These are phyloP conservation scores for Blastomyces percursus DNA, from an alignment of 2,329 filamentous ascomycete genomes.

Conservation along the genomic window DNA sequence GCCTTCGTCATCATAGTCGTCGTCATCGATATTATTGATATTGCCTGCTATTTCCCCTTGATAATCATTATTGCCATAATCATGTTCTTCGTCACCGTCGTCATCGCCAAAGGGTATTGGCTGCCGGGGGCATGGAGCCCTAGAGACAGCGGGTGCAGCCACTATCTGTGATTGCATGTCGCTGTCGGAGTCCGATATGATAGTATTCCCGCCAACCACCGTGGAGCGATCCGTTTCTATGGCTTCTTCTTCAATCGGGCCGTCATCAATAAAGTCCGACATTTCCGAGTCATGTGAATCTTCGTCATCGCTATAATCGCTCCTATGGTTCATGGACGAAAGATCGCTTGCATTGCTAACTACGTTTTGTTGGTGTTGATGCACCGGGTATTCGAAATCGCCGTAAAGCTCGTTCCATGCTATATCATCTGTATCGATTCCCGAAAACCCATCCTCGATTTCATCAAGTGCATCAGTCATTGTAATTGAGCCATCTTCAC, in stretches of 20 bases:
- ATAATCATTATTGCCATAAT: slow-evolving; percentile 9
- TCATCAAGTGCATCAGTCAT: slow-evolving; percentile 34
- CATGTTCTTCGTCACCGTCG: background rate
- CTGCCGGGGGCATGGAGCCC: background rate
- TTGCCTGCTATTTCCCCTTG: slow-evolving; percentile 19
- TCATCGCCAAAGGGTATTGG: background rate
- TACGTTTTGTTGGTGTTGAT: background rate
- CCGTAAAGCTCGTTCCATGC: slow-evolving; percentile 6
- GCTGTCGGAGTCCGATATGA: slow-evolving; percentile 9
- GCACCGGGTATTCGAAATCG: background rate
- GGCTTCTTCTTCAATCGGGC: slow-evolving; percentile 11
- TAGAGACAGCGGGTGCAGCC: background rate
- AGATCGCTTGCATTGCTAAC: background rate
- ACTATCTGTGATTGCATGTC: slow-evolving; percentile 11
- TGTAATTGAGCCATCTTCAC: slow-evolving; percentile 3
- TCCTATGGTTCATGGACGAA: background rate
- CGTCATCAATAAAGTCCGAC: slow-evolving; percentile 15
- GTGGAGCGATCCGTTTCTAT: slow-evolving; percentile 5
- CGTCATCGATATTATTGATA: slow-evolving; percentile 3
- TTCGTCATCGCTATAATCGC: slow-evolving; percentile 8
- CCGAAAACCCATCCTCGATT: slow-evolving; percentile 24
- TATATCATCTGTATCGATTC: slow-evolving; percentile 18
- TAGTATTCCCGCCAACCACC: slow-evolving; percentile 5
- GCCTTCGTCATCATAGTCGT: background rate
- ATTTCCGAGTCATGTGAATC: slow-evolving; percentile 13